Evolutionary conservation across 352 stramenopile genomes (phyloP), one percentile per base, ranked within the genome.

Genomic region (Phytophthora constricta): DNA sequence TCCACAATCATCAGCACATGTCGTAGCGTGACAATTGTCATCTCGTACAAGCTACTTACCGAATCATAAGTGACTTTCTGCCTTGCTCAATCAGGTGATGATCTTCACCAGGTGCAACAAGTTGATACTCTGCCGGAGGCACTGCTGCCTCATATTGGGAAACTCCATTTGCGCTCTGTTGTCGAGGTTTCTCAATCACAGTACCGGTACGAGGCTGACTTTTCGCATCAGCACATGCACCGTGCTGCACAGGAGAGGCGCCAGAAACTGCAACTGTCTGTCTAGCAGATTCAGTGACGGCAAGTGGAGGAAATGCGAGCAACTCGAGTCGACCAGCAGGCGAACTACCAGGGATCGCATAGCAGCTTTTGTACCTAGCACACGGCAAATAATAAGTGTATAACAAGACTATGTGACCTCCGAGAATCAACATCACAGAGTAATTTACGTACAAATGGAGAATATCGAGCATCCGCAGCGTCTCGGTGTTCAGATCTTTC

Each of bases 11-110:
- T 58, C 14, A 62, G 23, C 17, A 39, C 33, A 46, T 26, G 49
- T 41, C 8, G 25, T 41, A n/a, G 31, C 31, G 13, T 11, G 13
- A 37, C 13, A 37, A 8, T 9, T n/a, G 9, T 54, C 20, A 28
- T 31, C 19, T 19, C 26, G 13, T 7, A n/a, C n/a, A 23, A 53
- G 11, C 10, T 31, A 64, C 64, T 34, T 43, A 91, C 84, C 84
- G 72, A 62, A 92, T 90, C 57, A 90, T 82, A 28, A 92, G 70
- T 2, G 70, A 82, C 64, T 92, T 92, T 34, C 50, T 26, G 33
- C 84, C 84, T 31, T 61, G 78, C 19, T 77, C 80, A 19, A 92
- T 74, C 37, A 80, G 57, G 22, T 73, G 62, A 7, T 84, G 66
- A 48, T 89, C 82, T 27, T 62, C 57, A 9, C 62, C 63, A 4